Evolutionary conservation across 1,284 basidiomycete genomes (phyloP), one percentile per base, ranked within the genome.

Genomic region (Rhodotorula sp.): DNA sequence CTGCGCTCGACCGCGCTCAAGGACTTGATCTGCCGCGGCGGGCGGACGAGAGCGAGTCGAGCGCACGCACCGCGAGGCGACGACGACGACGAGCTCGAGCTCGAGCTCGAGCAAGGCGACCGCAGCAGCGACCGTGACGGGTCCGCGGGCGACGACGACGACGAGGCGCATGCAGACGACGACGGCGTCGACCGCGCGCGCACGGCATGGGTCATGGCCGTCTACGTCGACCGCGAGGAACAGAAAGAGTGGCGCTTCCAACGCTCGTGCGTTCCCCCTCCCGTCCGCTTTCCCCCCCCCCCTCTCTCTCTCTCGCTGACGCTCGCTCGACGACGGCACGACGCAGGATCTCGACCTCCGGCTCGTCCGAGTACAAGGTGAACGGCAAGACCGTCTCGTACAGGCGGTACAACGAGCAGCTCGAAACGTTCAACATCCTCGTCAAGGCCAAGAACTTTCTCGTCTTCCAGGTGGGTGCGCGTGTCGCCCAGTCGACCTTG

Each of bases 381-480:
- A 92, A 97, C 80, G 82, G 83, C 72, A 87, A 85, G 76, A 83
- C 86, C 18, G 90, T 94, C 58, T 88, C 90, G 0, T 94, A 93
- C 79, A 86, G 88, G 37, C 86, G 86, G 0, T 97, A 97, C 82
- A 94, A 94, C 72, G 83, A 87, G 18, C 89, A 91, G 24, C 88
- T 97, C 44, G 85, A 90, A 66, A 84, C 86, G 31, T 92, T 95
- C 81, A 97, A 98, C 79, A 92, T 99, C 77, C 90, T 99, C 65
- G 94, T 99, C 79, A 97, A 97, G 82, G 96, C 96, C 28, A 97
- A 97, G 83, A 99, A 99, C 83, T 99, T 99, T 79, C 88, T 99
- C 64, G 96, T 99, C n/a, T 99, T 99, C 82, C 94, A 97, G 55
- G 55, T 56, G 37, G 37, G 55, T 15, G 13, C 6, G 37, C 55